Base-by-base conservation (phyloP, 495 filamentous ascomycete species). In the Friedmanniomyces endolithicus region DNA sequence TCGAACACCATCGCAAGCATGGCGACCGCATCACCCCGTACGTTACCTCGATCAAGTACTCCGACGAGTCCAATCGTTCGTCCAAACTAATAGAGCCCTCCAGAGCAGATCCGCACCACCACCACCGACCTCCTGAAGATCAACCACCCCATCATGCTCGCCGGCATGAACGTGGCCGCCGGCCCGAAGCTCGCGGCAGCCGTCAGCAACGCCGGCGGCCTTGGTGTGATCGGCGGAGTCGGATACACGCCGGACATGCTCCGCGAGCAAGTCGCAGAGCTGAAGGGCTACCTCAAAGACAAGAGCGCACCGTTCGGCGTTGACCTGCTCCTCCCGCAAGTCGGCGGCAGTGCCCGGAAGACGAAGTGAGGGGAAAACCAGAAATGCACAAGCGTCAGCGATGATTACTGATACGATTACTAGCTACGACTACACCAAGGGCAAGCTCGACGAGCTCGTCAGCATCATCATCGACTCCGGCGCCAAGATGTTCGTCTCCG, bases 391-490 rank as follows among this genome's bases (percentile, higher is more conserved):
- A 11, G 12, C 11, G 27, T 31, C 27, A 31, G 4, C 11, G 7
- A 2, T 16, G 16, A 3, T 14, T 39, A 12, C 47, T 49, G 47
- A 46, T 25, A 25, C 14, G 19, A n/a, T 17, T 19, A 9, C 33
- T 65, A 96, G 92, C 80, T 95, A 98, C 72, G 92, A 98, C 73
- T 98, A 98, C 77, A 98, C 92, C 65, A 95, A 98, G 75, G 92
- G 92, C 67, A 97, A 97, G 75, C 85, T 98, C 49, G 76, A 88
- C 70, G 83, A 94, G 65, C 79, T 98, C 41, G 73, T 95, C 68
- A 83, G 88, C 68, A 89, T 94, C 62, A 84, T 96, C 71, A 94
- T 98, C 72, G 82, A 89, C 65, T 85, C 81, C 52, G 86, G 87
- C 52, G 86, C 89, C 53, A 87, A 83, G 72, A 80, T 97, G 52